Evolutionary conservation across 75 land plant genomes (phyloP).

Genomic region (Cunninghamia lanceolata): DNA sequence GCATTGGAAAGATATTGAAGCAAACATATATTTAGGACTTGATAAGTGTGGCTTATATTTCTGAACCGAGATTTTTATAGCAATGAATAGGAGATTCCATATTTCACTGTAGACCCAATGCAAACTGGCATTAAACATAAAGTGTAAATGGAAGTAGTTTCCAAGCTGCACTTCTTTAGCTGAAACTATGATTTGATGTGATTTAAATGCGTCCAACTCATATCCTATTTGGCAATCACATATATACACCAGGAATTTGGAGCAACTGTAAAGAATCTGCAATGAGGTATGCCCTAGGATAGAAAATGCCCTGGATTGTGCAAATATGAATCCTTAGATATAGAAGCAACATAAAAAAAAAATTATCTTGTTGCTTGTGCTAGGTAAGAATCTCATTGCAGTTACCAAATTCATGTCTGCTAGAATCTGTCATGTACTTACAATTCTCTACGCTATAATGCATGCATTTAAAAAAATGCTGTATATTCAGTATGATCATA

Average conservation of each 20-base stretch:
- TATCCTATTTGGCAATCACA: not conserved
- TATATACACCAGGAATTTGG: not conserved
- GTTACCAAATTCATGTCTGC: not conserved
- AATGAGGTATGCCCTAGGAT: slow-evolving; percentile 1
- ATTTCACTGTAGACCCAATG: not conserved
- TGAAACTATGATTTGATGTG: not conserved
- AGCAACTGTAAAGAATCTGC: slow-evolving; percentile 1
- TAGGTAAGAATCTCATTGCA: not conserved
- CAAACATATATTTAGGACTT: not conserved
- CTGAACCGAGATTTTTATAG: not conserved
- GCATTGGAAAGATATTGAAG: not conserved
- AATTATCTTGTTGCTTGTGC: not conserved
- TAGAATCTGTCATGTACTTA: not conserved
- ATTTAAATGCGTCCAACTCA: no score
- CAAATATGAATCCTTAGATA: not conserved
- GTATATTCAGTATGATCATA: not conserved
- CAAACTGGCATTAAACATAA: not conserved
- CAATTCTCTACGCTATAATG: not conserved
- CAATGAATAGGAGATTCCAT: not conserved
- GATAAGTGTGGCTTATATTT: not conserved
- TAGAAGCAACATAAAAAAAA: not conserved
- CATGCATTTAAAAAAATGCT: not conserved
- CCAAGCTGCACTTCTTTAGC: not conserved
- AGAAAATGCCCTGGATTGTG: not conserved
- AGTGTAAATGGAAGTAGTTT: not conserved